phyloP scores from a whole-genome alignment of 1,139 yeast genomes.

The Magnusiomyces tetraspermus region DNA sequence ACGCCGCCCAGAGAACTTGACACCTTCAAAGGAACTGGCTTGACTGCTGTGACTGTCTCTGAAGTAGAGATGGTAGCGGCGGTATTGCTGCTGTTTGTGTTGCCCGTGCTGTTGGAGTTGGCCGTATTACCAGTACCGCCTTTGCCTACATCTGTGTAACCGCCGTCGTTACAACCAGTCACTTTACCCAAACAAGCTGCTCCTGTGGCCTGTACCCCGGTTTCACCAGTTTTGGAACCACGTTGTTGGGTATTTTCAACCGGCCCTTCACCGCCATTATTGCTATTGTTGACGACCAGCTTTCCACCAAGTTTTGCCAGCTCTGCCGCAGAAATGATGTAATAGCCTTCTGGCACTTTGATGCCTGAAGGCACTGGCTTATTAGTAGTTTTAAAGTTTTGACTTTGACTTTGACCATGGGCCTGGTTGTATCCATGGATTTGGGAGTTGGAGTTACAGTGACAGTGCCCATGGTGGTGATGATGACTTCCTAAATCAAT shows the following conservation, averaged over 20 bases:
- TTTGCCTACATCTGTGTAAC: no score
- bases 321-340: constrained; percentile 1
- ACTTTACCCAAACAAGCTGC: no score
- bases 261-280: not conserved
- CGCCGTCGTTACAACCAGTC: no score
- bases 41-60: no score
- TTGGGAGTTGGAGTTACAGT: not conserved
- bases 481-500: not conserved
- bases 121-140: no score
- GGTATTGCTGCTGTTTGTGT: no score
- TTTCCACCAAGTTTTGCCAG: not conserved
- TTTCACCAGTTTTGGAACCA: not conserved
- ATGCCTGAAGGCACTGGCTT: not conserved
- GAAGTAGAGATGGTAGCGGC: no score
- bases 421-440: not conserved
- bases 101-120: no score
- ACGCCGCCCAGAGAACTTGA: no score
- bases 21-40: no score
- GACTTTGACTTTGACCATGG: not conserved
- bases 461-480: no score
- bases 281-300: not conserved
- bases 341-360: not conserved
- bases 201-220: no score
- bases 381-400: not conserved
- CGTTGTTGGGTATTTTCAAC: not conserved